Percentiles rank a stretch among this genome's conserved stretches.
Evolutionary conservation across 83 land plant species (phyloP).

Genomic region (Larix sibirica): DNA sequence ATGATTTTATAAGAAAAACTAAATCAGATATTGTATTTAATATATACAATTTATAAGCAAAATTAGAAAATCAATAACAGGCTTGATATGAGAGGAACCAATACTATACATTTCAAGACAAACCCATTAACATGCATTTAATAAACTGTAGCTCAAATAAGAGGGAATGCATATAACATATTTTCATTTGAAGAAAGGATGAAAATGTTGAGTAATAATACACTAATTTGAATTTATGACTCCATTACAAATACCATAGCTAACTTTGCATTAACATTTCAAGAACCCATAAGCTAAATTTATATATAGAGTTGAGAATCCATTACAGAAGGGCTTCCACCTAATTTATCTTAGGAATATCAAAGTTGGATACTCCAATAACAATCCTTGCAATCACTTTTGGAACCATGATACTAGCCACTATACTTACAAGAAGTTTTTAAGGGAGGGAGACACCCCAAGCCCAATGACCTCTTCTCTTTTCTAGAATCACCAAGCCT

Average conservation of each 20-base stretch:
- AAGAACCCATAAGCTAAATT: background rate
- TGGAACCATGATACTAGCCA: constrained; percentile 48
- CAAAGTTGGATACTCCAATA: constrained; percentile 65
- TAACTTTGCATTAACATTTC: background rate
- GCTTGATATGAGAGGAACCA: background rate
- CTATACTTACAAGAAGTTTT: constrained; percentile 49
- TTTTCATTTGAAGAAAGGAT: background rate
- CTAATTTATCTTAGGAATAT: constrained; percentile 57
- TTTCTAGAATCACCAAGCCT: constrained; percentile 55
- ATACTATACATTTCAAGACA: background rate
- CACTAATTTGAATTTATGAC: background rate
- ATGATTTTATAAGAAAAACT: no score
- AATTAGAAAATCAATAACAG: no score
- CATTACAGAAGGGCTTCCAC: background rate
- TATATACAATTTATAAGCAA: no score
- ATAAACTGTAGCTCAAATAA: background rate
- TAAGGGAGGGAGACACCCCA: constrained; percentile 56
- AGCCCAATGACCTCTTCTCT: constrained; percentile 53
- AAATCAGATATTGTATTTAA: no score
- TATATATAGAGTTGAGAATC: background rate
- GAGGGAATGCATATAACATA: background rate
- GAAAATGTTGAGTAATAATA: background rate
- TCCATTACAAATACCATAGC: background rate
- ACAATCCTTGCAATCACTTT: constrained; percentile 44
- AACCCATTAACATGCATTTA: background rate